A percentile compares a stretch with the other conserved stretches of the same genome.
Evolutionary conservation across 2,329 filamentous ascomycete genomes (phyloP).

Genomic region (Apiospora kogelbergensis): DNA sequence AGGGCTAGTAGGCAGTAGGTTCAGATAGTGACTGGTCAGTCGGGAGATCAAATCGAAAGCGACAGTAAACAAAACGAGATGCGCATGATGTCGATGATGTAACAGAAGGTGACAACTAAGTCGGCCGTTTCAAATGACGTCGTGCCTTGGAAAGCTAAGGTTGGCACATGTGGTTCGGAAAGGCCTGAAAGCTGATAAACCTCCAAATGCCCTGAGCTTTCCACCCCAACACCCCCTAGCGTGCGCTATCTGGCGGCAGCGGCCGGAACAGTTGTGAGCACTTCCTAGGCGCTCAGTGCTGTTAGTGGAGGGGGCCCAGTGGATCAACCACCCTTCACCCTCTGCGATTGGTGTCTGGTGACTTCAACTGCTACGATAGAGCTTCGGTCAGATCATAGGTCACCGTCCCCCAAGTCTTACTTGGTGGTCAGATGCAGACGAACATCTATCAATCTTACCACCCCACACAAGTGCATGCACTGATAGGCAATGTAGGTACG

Average conservation of each 20-base stretch:
- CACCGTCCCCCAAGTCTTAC: too few relatives aligned
- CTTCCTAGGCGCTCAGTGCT: not conserved
- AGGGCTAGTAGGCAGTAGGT: not conserved
- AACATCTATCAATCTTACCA: too few relatives aligned
- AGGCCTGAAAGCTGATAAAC: too few relatives aligned
- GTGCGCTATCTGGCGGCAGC: not conserved
- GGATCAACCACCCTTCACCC: too few relatives aligned
- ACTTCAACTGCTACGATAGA: too few relatives aligned
- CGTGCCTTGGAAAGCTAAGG: not conserved
- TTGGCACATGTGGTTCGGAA: constrained; percentile 2
- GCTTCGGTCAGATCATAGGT: too few relatives aligned
- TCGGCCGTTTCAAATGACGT: not conserved
- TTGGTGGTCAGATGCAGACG: too few relatives aligned
- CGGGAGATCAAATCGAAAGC: not conserved
- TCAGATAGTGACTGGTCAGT: not conserved
- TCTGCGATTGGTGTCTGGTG: too few relatives aligned
- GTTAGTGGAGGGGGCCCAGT: too few relatives aligned
- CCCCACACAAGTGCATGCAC: not conserved
- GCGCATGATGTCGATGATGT: not conserved
- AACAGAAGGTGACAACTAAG: not conserved
- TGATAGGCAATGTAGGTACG: not conserved
- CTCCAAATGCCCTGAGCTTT: not conserved
- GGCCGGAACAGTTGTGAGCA: not conserved
- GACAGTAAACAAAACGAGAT: not conserved
- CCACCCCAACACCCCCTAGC: not conserved